Percentiles rank a stretch among this genome's conserved stretches.
These are phyloP conservation scores for Articulospora tetracladia DNA, from an alignment of 495 filamentous ascomycete species.

Conservation along the genomic window DNA sequence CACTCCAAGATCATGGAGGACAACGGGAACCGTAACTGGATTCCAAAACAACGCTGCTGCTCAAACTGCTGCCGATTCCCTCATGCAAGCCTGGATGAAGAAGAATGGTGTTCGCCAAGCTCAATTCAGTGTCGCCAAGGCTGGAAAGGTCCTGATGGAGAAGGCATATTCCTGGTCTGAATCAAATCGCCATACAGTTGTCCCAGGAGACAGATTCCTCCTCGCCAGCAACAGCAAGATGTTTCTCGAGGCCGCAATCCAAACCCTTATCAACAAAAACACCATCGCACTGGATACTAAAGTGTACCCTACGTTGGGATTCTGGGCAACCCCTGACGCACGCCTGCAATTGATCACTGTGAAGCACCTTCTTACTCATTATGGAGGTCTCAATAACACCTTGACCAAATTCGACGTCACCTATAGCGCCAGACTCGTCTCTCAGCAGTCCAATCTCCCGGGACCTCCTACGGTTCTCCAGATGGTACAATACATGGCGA, in stretches of 20 bases:
- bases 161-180: constrained; percentile 23
- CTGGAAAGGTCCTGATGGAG: constrained; percentile 14
- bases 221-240: constrained; percentile 19
- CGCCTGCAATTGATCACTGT: constrained; percentile 17
- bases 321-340: constrained; percentile 9
- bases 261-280: constrained; percentile 10
- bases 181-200: constrained; percentile 3
- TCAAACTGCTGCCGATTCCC: constrained; percentile 3
- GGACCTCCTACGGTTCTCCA: constrained; percentile 8
- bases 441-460: not conserved
- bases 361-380: constrained; percentile 15
- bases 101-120: constrained; percentile 21
- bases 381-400: constrained; percentile 10
- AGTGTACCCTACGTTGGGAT: constrained; percentile 19
- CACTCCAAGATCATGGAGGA: constrained; percentile 14
- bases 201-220: constrained; percentile 18
- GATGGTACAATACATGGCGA: constrained; percentile 15
- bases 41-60: constrained; percentile 15
- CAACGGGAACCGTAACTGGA: constrained; percentile 5
- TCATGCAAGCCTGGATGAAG: constrained; percentile 23
- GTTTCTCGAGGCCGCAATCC: constrained; percentile 14
- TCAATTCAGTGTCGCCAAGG: constrained; percentile 14
- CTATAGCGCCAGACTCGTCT: constrained; percentile 6
- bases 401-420: constrained; percentile 1
- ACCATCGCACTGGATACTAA: constrained; percentile 13